Evolutionary conservation across 257 asterid genomes (phyloP).

Genomic region (Solanum megistacrolobum): DNA sequence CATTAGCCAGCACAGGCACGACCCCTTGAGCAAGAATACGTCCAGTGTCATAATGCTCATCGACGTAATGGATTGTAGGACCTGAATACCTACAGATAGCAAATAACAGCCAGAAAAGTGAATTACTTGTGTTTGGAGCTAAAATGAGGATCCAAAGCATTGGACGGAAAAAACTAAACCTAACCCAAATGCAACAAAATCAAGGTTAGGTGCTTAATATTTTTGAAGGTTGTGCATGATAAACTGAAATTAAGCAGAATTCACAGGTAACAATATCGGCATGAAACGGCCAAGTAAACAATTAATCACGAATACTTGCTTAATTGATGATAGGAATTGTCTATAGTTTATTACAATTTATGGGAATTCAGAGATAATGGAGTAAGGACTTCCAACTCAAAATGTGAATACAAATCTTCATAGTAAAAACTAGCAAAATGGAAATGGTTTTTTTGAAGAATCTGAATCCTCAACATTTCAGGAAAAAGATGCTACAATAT

Average conservation of each 20-base stretch:
- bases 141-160: background rate
- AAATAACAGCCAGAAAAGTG: background rate
- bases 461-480: background rate
- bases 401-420: background rate
- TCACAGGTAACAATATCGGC: background rate
- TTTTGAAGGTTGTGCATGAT: background rate
- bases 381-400: background rate
- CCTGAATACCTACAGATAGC: constrained; percentile 52
- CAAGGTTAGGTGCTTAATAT: background rate
- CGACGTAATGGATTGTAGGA: constrained; percentile 72
- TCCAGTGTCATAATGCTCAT: constrained; percentile 74
- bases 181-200: background rate
- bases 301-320: background rate
- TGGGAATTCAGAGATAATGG: background rate
- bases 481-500: background rate
- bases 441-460: background rate
- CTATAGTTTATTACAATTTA: background rate
- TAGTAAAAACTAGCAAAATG: background rate
- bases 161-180: background rate
- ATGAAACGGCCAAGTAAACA: background rate
- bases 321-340: background rate
- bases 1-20: constrained; percentile 73
- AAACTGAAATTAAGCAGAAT: background rate
- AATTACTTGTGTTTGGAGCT: background rate
- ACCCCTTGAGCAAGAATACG: constrained; percentile 73